Conservation (phyloP, 257 asterid genomes). For the Capsicum chinense region DNA sequence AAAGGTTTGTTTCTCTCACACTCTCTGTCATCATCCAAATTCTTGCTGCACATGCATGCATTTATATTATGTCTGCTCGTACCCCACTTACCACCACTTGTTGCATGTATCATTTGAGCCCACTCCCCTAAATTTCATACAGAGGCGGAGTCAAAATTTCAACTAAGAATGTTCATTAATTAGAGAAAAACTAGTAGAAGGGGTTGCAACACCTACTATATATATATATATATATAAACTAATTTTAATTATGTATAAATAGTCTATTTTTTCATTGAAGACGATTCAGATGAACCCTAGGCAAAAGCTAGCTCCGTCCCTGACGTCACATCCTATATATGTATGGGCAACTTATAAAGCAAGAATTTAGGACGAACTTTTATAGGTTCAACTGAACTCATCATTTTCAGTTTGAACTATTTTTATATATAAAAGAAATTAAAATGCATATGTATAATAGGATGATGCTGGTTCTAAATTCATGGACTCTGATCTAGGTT, state of each 20-base stretch:
- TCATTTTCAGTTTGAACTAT: not conserved
- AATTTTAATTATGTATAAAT: no score
- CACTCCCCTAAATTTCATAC: not conserved
- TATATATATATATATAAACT: no score
- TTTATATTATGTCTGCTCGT: conserved; percentile 13
- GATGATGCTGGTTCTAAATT: not conserved
- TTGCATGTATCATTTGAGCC: not conserved
- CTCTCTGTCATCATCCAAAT: not conserved
- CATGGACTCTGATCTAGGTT: not conserved
- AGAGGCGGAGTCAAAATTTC: no score
- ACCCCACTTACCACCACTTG: not conserved
- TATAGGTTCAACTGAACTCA: not conserved
- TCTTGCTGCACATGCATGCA: conserved; percentile 21
- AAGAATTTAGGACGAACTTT: not conserved
- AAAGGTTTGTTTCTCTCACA: conserved; percentile 44
- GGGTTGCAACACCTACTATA: no score
- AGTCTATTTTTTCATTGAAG: no score
- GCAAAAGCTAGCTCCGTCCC: no score
- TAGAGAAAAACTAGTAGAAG: no score
- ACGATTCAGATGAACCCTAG: no score
- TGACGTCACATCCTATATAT: not conserved
- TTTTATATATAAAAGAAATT: not conserved
- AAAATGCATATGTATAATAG: not conserved
- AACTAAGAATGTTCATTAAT: no score
- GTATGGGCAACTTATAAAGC: not conserved